These are phyloP conservation scores for Coniochaeta pulveracea DNA, from an alignment of 2,329 filamentous ascomycete genomes.

Conservation along the genomic window DNA sequence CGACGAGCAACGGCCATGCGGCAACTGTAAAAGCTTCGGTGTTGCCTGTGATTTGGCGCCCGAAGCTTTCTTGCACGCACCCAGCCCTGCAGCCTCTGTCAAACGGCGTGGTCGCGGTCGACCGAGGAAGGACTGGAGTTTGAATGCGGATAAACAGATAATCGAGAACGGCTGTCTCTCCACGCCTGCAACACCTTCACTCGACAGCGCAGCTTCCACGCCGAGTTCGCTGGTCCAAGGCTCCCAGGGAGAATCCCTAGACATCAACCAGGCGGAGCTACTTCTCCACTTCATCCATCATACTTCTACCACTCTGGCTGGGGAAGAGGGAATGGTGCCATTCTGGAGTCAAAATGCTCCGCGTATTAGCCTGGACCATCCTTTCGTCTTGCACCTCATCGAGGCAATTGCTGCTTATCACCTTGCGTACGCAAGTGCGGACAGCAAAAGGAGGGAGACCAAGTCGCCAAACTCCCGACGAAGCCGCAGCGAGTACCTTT, in stretches of 20 bases:
- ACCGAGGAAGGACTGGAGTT: background rate
- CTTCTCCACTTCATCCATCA: constrained; percentile 14
- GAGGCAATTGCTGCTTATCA: constrained; percentile 14
- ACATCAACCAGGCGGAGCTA: constrained; percentile 14
- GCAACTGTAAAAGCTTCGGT: background rate
- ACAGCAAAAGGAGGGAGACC: background rate
- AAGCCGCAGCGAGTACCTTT: constrained; percentile 2
- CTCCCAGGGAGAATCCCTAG: background rate
- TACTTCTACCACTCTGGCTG: constrained; percentile 9
- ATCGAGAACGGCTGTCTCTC: too few species aligned
- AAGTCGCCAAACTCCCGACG: too few species aligned
- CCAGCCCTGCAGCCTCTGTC: too few species aligned
- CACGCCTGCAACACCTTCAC: too few species aligned
- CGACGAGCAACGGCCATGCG: background rate
- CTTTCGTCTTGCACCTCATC: constrained; percentile 14
- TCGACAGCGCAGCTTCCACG: too few species aligned
- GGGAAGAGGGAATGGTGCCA: constrained; percentile 9
- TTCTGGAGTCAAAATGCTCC: constrained; percentile 7
- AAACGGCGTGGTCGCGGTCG: background rate
- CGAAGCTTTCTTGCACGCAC: too few species aligned
- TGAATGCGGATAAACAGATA: too few species aligned
- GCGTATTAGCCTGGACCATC: constrained; percentile 13
- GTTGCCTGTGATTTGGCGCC: background rate
- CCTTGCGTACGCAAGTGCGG: constrained; percentile 6
- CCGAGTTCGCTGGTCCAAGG: background rate